Base-by-base conservation (phyloP, 2,329 filamentous ascomycete species). In the Rugonectria rugulosa region DNA sequence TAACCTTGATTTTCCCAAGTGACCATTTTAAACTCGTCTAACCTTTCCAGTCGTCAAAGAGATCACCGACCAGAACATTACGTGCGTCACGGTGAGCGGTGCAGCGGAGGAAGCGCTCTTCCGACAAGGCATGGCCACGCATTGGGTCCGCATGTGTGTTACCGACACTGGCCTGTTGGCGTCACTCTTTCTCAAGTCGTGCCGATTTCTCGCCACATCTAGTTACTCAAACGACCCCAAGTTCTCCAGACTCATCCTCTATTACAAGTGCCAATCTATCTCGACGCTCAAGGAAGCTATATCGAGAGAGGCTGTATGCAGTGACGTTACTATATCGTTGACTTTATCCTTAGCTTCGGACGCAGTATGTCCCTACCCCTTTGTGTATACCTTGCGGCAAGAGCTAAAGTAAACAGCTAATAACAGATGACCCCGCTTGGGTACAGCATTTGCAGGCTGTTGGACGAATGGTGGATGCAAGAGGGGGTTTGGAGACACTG, bases 121-220 rank as follows among this genome's bases (percentile, higher is more conserved):
- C 27, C 60, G 59, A 19, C 19, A 10, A 4, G 40, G 36, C 15
- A 56, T 64, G 36, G 31, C 40, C 9, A 50, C 46, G 17, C 37
- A 58, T 17, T 66, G 63, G 63, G 29, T 66, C 14, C 63, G 51
- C 9, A 32, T 54, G 11, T 55, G 64, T 15, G 42, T 50, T 15
- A 32, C 45, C 17, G 65, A 68, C 42, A 20, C 21, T 3, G 65
- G 63, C 17, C 66, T 67, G 62, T 53, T 67, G 10, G 56, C 55
- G 2, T 37, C 41, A n/a, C 32, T 67, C 9, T 56, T 65, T 14
- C 53, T 67, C 26, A 51, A 40, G 6, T 42, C 64, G 0, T 63
- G 59, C 26, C 61, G 61, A 3, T 61, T 59, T 38, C 38, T 67
- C 1, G 34, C 57, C 26, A 20, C 20, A n/a, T n/a, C n/a, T n/a